Conservation (phyloP, 257 asterid species). For the Ophiorrhiza pumila region DNA sequence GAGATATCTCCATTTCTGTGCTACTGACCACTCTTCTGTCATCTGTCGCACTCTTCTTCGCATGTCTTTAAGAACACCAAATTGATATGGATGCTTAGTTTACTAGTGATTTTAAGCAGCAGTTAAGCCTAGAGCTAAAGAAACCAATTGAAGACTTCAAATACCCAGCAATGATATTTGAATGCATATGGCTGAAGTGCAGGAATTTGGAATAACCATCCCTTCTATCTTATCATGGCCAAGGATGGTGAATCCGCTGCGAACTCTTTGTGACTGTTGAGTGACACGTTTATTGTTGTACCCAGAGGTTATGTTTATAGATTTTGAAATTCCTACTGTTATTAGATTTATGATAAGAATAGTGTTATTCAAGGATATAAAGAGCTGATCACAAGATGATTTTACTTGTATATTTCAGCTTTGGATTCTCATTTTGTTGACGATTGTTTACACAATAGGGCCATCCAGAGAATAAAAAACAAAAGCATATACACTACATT, state of each 20-base stretch:
- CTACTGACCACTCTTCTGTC: slow-evolving; percentile 39
- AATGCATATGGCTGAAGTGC: neutral
- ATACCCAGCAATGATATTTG: neutral
- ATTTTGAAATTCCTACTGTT: slow-evolving; percentile 21
- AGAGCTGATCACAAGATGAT: slow-evolving; percentile 4
- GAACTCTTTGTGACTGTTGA: slow-evolving; percentile 14
- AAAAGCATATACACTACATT: neutral
- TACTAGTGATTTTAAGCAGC: slow-evolving; percentile 6
- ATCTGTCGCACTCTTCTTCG: slow-evolving; percentile 38
- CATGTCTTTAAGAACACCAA: slow-evolving; percentile 32
- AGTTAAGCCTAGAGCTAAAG: neutral
- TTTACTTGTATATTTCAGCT: slow-evolving; percentile 14
- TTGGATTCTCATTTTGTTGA: slow-evolving; percentile 3
- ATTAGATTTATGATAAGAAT: slow-evolving; percentile 21
- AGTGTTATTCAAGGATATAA: slow-evolving; percentile 14
- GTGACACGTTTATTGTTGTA: slow-evolving; percentile 13
- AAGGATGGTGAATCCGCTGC: slow-evolving; percentile 9
- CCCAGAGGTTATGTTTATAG: slow-evolving; percentile 30
- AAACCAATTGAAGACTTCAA: slow-evolving; percentile 8
- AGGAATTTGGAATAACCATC: slow-evolving; percentile 1
- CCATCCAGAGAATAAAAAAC: neutral
- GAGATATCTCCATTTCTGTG: slow-evolving; percentile 35
- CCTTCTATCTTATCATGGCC: neutral
- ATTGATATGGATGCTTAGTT: neutral
- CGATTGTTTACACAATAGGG: slow-evolving; percentile 6